Evolutionary conservation across 2,329 filamentous ascomycete species (phyloP).

Genomic region (Lasiodiplodia theobromae): DNA sequence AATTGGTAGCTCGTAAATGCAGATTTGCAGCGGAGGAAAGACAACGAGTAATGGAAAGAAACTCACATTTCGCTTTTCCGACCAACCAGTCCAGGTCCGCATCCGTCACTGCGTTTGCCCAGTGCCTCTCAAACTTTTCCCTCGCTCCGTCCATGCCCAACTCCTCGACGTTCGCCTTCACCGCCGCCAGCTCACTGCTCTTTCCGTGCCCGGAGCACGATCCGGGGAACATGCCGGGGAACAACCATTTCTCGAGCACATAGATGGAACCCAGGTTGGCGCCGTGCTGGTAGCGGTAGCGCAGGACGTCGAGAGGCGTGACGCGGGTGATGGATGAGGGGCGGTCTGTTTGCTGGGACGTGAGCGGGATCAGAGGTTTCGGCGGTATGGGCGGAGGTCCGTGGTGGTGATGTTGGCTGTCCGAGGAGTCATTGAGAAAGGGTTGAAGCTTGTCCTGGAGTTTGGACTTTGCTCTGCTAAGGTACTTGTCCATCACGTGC

Average conservation of each 20-base stretch:
- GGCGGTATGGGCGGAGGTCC: slow-evolving; percentile 22
- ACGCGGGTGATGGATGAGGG: not conserved
- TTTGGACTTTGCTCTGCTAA: slow-evolving; percentile 29
- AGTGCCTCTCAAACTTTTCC: slow-evolving; percentile 61
- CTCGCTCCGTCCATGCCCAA: slow-evolving; percentile 58
- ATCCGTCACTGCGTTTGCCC: slow-evolving; percentile 59
- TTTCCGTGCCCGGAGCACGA: slow-evolving; percentile 45
- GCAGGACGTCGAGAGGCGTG: slow-evolving; percentile 48
- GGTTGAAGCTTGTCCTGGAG: slow-evolving; percentile 25
- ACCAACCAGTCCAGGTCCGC: slow-evolving; percentile 61
- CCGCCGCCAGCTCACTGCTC: slow-evolving; percentile 61
- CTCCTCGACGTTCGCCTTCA: slow-evolving; percentile 55
- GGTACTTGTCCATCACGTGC: slow-evolving; percentile 28
- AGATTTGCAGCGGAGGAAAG: not conserved
- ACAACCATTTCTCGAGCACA: slow-evolving; percentile 67
- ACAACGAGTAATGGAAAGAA: not conserved
- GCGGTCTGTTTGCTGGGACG: slow-evolving; percentile 16
- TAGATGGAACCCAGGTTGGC: slow-evolving; percentile 66
- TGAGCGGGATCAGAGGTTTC: slow-evolving; percentile 20
- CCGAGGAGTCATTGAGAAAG: slow-evolving; percentile 7
- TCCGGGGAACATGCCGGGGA: slow-evolving; percentile 57
- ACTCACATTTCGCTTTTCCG: slow-evolving; percentile 57
- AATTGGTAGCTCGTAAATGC: too few relatives aligned
- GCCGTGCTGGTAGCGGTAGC: slow-evolving; percentile 67
- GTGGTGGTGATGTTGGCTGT: not conserved